Percentiles rank a stretch among this genome's conserved stretches.
Conservation (phyloP, 2,329 filamentous ascomycete species). For the Ophiostoma australiae region DNA sequence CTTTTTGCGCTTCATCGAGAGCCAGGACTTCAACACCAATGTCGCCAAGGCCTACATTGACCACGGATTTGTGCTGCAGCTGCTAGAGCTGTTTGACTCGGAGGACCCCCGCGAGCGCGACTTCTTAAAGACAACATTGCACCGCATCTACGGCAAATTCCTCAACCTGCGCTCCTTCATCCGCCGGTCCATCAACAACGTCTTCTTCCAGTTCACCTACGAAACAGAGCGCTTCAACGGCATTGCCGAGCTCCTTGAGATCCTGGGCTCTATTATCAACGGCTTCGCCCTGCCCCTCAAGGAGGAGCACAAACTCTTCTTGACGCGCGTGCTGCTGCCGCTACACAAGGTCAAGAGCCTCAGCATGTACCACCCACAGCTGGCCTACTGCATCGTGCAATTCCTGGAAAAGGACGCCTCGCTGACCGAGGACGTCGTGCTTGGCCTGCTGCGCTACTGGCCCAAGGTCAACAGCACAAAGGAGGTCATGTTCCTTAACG, state of each 20-base stretch:
- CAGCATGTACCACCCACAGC: constrained; percentile 98
- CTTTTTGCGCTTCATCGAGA: constrained; percentile 97
- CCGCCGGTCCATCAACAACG: constrained; percentile 97
- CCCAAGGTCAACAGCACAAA: constrained; percentile 99
- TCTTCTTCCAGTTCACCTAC: constrained; percentile 99
- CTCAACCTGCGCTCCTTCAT: constrained; percentile 97
- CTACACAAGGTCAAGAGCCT: constrained; percentile 97
- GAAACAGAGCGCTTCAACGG: constrained; percentile 98
- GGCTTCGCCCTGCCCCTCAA: constrained; percentile 94
- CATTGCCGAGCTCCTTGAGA: constrained; percentile 93
- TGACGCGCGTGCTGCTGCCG: constrained; percentile 86
- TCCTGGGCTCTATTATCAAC: constrained; percentile 97
- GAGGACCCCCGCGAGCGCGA: constrained; percentile 95
- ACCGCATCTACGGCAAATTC: constrained; percentile 98
- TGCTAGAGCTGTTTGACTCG: constrained; percentile 97
- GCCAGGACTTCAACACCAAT: constrained; percentile 99
- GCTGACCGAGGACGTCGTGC: constrained; percentile 94
- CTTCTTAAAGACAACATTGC: constrained; percentile 95
- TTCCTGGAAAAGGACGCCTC: constrained; percentile 97
- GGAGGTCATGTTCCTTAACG: constrained; percentile 99
- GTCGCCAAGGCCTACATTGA: constrained; percentile 99
- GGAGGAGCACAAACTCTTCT: constrained; percentile 97
- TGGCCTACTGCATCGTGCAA: constrained; percentile 98
- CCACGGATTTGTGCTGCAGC: constrained; percentile 91
- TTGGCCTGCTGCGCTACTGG: constrained; percentile 94